Evolutionary conservation across 2,329 filamentous ascomycete species (phyloP), one percentile per base, ranked within the genome.

Genomic region (Didymella pomorum): DNA sequence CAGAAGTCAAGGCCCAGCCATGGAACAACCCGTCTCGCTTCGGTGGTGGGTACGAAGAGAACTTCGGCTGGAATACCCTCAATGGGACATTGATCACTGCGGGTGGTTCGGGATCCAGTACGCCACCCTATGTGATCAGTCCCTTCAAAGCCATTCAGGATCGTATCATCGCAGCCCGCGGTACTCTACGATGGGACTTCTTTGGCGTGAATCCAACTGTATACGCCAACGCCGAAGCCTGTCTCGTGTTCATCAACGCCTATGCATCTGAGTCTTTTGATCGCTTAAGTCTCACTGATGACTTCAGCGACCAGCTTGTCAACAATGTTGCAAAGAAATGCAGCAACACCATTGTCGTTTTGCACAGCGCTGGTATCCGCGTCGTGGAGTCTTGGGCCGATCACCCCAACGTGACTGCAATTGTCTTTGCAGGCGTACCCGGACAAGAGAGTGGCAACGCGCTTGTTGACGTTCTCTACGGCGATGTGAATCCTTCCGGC

Each of bases 391-490:
- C 91, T 14, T 94, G 87, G 83, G 87, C 90, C 66, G 80, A 90
- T 49, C 87, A 87, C 74, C 84, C 86, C 29, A 96, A 96, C 75
- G 83, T 96, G 42, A 93, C 90, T 0, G 92, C 91, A 25, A 91
- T 96, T 45, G 72, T 96, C 1, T 94, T 88, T 85, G 91, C 90
- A 16, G 90, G 90, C 65, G 78, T 92, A 11, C 91, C 91, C 0
- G 92, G 92, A 10, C 89, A 96, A 72, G 90, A 96, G 74, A 89
- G 87, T 16, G 92, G 92, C 52, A 89, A 92, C 71, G 84, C 89
- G 1, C 84, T 96, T 51, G 84, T 85, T 10, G 91, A 95, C 66
- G 83, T 96, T 11, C 85, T 96, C 5, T 96, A 93, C 74, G 92
- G 92, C 35, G 85, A 84, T 60, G 84, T 89, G 53, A 92, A 91